Evolutionary conservation across 1,284 basidiomycete genomes (phyloP), one percentile per base, ranked within the genome.

Genomic region (Erythrobasidium hasegawianum): DNA sequence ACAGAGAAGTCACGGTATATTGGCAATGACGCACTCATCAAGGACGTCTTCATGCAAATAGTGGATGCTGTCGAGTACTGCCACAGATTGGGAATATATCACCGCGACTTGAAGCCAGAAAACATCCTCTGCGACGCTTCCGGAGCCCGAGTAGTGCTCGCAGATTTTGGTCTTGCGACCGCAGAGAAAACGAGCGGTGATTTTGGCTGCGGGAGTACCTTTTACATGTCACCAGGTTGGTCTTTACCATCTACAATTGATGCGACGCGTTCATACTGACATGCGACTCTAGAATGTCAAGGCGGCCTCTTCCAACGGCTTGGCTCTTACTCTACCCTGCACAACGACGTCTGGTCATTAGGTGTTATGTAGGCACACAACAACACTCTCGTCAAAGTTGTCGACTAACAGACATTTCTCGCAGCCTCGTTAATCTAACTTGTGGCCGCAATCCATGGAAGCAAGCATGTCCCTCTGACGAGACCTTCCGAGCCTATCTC

Each of bases 101-200:
- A 97, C 78, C 90, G 95, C 62, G 95, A 97, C 78, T 82, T 98
- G 74, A 98, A 97, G 81, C 95, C 95, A 0, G 96, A 97, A 80
- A 98, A 98, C 79, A 87, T 98, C 72, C 82, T 98, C 69, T 96
- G 92, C 79, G 77, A 89, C 81, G 75, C 77, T 22, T 78, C 78
- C 75, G 93, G 93, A 70, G 83, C 86, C 71, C 84, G 85, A 69
- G 85, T 97, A 67, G 86, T 90, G 70, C 84, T 98, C 75, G 94
- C 94, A 61, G 96, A 98, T 80, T 98, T 98, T 78, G 95, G 96
- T 49, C 85, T 97, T 38, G 95, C 95, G 14, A 98, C 95, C 1
- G 89, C 87, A 43, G 92, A 97, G 71, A 85, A 85, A 75, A 80
- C 84, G 71, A 93, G 89, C 70, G 84, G 86, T 66, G 95, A 97